phyloP scores from a whole-genome alignment of 148 eudicot genomes.

The Arbutus unedo region DNA sequence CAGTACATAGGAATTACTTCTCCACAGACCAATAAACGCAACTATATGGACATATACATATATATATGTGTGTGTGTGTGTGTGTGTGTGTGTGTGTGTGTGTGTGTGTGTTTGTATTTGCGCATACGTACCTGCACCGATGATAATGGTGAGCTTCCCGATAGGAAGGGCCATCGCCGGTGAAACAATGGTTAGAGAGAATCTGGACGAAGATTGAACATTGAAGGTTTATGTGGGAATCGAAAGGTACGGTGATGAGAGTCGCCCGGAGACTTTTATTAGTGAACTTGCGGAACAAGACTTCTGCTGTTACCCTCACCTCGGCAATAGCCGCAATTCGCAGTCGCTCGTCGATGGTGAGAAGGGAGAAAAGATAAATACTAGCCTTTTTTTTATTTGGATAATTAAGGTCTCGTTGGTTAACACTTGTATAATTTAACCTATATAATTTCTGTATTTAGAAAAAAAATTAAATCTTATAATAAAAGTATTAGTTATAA shows the following conservation, averaged over 20 bases:
- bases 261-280: neutral
- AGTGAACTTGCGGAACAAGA: slow-evolving; percentile 19
- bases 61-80: neutral
- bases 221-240: neutral
- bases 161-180: slow-evolving; percentile 65
- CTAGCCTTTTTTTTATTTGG: too few relatives aligned
- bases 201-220: neutral
- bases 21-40: neutral
- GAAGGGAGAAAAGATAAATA: too few relatives aligned
- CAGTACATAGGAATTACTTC: neutral
- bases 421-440: too few relatives aligned
- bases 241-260: neutral
- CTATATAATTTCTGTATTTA: too few relatives aligned
- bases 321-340: neutral
- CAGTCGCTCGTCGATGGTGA: too few relatives aligned
- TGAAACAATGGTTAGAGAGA: slow-evolving; percentile 6
- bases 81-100: neutral
- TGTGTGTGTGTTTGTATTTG: neutral
- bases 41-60: neutral
- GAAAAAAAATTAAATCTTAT: too few relatives aligned
- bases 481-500: too few relatives aligned
- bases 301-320: neutral
- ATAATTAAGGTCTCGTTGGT: too few relatives aligned
- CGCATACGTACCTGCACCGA: slow-evolving; percentile 72
- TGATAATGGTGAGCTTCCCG: slow-evolving; percentile 74